These are phyloP conservation scores for Selenicereus undatus DNA, from an alignment of 148 eudicot species.

Conservation along the genomic window DNA sequence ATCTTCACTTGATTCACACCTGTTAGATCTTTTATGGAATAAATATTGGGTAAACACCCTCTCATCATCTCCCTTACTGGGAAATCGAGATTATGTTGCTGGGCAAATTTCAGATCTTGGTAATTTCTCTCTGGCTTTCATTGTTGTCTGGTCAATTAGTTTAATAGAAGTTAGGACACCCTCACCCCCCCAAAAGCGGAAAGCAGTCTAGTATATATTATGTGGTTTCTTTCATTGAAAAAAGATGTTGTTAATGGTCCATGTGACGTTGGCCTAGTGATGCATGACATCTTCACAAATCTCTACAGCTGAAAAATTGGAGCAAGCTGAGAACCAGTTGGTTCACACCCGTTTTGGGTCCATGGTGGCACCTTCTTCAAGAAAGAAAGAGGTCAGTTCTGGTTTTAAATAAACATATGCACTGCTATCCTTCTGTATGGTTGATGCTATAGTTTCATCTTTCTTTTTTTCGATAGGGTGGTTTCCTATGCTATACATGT, in stretches of 20 bases:
- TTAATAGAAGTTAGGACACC: background rate
- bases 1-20: conserved; percentile 93
- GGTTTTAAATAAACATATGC: background rate
- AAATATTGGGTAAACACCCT: conserved; percentile 99
- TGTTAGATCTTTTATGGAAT: conserved; percentile 97
- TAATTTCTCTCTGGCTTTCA: conserved; percentile 23
- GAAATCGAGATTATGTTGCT: conserved; percentile 92
- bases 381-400: conserved; percentile 79
- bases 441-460: too few relatives aligned
- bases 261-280: background rate
- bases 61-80: conserved; percentile 90
- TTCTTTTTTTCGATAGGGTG: background rate
- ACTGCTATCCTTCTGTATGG: background rate
- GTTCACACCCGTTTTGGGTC: conserved; percentile 80
- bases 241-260: background rate
- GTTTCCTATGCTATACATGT: background rate
- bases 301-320: conserved; percentile 87
- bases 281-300: conserved; percentile 1
- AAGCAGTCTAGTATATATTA: background rate
- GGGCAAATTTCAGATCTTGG: conserved; percentile 97
- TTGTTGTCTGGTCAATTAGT: background rate
- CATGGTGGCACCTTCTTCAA: conserved; percentile 56
- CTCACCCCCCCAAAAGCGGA: background rate
- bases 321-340: conserved; percentile 89
- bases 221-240: background rate